Base-by-base conservation (phyloP, 2,329 filamentous ascomycete genomes). In the Graphilbum fragrans region DNA sequence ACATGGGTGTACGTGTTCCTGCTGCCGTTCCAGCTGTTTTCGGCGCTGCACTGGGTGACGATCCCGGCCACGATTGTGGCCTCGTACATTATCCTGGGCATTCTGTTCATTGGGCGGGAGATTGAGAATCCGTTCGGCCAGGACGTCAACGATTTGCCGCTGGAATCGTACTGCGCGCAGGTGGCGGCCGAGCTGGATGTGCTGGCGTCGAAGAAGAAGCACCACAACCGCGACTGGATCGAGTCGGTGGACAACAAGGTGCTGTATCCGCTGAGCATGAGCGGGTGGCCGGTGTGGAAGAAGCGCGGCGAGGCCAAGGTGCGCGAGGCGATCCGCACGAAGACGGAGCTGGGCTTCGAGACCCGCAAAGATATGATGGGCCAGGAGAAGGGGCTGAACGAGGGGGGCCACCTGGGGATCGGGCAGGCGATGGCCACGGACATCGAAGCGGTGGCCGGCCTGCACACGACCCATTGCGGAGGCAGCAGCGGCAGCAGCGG, bases 1-100 rank as follows among this genome's bases (percentile, higher is more conserved):
- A 81, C 82, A 11, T 84, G 80, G 77, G 70, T 83, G 35, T 87
- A 86, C 59, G 75, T 85, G 38, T 63, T 82, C 47, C 64, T 81
- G 37, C 66, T 86, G 11, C 82, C 82, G 2, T 86, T 86, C 67
- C 82, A 87, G 58, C 70, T 86, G 4, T 74, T 69, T 53, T 52
- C 56, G 2, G 54, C 58, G 6, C 68, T 86, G 2, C 49, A 56
- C n/a, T 86, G 79, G 79, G 66, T 84, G 43, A 77, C 81, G 2
- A 84, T 86, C 46, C 81, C 81, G 0, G 81, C 72, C 16, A 77
- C 75, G 25, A 63, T 84, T 23, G 66, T 56, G 5, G 76, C 75
- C 6, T 77, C 78, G 16, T 86, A 86, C 58, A 84, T 86, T 46
- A 85, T 86, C 55, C 70, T 85, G 16, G 78, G 77, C 7, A 68